Evolutionary conservation across 2,329 filamentous ascomycete species (phyloP).

Genomic region (Cytospora leucostoma): DNA sequence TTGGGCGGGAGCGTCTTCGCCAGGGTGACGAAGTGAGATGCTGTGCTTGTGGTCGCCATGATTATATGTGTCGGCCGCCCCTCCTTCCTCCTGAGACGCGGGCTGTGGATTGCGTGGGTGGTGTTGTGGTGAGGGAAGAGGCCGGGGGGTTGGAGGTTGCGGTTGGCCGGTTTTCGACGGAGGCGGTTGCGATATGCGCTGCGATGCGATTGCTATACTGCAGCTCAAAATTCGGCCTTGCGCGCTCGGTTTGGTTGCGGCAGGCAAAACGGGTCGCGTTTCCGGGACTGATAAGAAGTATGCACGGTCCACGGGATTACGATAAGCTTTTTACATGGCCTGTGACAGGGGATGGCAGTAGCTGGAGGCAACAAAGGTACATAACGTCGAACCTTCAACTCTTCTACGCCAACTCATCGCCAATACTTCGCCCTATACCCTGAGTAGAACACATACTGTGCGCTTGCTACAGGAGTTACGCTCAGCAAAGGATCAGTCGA

Average conservation of each 20-base stretch:
- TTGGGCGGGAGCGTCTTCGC: constrained; percentile 74
- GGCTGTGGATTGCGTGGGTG: constrained; percentile 23
- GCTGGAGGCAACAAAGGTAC: not conserved
- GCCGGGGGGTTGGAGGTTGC: not conserved
- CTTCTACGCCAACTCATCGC: not conserved
- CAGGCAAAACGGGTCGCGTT: constrained; percentile 20
- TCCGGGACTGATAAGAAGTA: not conserved
- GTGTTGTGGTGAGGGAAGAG: not conserved
- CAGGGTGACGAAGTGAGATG: constrained; percentile 52
- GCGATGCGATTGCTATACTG: not conserved
- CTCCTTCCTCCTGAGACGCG: constrained; percentile 24
- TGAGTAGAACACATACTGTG: not conserved
- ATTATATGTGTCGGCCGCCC: constrained; percentile 23
- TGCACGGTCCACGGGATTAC: not conserved
- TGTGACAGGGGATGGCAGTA: not conserved
- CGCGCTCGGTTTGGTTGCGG: constrained; percentile 1
- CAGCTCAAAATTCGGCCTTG: constrained; percentile 23
- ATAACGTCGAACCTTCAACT: constrained; percentile 1
- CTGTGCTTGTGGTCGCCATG: constrained; percentile 31
- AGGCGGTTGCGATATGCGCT: not conserved
- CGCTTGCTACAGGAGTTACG: not conserved
- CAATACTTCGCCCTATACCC: not conserved
- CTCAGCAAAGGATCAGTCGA: not conserved
- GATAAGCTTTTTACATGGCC: constrained; percentile 6
- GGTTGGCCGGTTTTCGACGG: not conserved